Percentiles rank a stretch among this genome's conserved stretches.
These are phyloP conservation scores for Phytopythium mirpurense DNA, from an alignment of 352 stramenopile genomes.

Conservation along the genomic window DNA sequence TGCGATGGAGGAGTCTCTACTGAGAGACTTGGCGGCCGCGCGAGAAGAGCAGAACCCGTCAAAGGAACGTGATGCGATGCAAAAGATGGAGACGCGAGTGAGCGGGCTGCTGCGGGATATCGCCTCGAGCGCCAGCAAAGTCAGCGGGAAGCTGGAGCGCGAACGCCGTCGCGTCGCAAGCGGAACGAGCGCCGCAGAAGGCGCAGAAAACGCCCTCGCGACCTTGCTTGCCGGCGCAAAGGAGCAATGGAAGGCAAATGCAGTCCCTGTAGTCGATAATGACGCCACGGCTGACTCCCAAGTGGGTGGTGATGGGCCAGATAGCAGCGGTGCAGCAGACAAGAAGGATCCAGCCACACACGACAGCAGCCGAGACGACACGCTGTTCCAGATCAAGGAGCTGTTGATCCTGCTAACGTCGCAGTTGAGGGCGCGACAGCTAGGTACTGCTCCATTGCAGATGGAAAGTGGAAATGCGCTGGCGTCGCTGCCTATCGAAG, in stretches of 20 bases:
- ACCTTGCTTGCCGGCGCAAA: constrained; percentile 18
- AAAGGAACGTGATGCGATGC: constrained; percentile 32
- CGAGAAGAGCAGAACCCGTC: constrained; percentile 56
- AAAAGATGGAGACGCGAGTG: constrained; percentile 33
- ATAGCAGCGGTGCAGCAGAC: neutral
- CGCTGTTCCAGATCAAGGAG: constrained; percentile 57
- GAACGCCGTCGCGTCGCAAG: constrained; percentile 2
- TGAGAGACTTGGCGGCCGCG: constrained; percentile 26
- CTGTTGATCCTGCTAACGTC: constrained; percentile 31
- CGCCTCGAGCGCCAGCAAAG: constrained; percentile 21
- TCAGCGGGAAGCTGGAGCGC: constrained; percentile 17
- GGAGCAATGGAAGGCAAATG: constrained; percentile 11
- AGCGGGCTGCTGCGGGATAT: constrained; percentile 30
- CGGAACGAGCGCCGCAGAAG: constrained; percentile 9
- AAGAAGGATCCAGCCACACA: neutral
- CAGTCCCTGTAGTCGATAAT: neutral
- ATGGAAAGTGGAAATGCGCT: neutral
- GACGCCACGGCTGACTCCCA: neutral
- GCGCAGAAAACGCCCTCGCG: constrained; percentile 13
- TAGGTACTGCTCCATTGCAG: neutral
- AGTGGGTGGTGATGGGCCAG: too few relatives aligned
- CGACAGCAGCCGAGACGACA: constrained; percentile 17
- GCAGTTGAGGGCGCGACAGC: constrained; percentile 7
- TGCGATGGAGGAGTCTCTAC: constrained; percentile 39
- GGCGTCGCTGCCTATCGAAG: neutral